phyloP scores from a whole-genome alignment of 2,329 filamentous ascomycete species.

The Cytospora chrysosperma region DNA sequence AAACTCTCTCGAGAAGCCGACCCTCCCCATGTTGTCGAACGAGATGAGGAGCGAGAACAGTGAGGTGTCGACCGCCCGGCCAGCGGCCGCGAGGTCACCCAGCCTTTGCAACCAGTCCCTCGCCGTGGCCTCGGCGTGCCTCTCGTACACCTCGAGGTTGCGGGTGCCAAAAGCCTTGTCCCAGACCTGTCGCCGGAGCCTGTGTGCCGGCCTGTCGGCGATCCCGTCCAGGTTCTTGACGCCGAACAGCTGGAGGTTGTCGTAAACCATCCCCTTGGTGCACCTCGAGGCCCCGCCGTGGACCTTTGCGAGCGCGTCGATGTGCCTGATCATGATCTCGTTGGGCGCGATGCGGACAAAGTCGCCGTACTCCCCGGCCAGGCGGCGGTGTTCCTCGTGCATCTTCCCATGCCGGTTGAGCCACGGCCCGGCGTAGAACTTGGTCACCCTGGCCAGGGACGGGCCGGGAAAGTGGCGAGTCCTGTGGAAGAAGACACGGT shows the following conservation, averaged over 20 bases:
- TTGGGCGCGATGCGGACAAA: constrained; percentile 4
- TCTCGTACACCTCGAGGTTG: constrained; percentile 27
- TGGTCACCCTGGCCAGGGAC: background rate
- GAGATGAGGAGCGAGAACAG: constrained; percentile 30
- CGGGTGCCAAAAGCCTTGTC: constrained; percentile 29
- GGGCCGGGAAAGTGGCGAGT: constrained; percentile 2
- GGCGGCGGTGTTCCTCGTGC: background rate
- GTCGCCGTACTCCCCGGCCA: background rate
- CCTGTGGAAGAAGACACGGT: constrained; percentile 1
- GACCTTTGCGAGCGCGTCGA: constrained; percentile 26
- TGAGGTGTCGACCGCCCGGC: constrained; percentile 27
- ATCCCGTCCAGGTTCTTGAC: constrained; percentile 29
- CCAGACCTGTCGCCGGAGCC: constrained; percentile 30
- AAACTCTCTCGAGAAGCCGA: constrained; percentile 31
- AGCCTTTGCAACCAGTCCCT: background rate
- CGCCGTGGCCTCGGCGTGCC: background rate
- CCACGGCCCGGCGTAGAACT: background rate
- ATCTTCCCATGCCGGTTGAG: background rate
- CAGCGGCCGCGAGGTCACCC: constrained; percentile 17
- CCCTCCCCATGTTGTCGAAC: constrained; percentile 33
- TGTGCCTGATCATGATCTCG: background rate
- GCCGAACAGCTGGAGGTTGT: constrained; percentile 21
- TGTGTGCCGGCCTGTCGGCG: constrained; percentile 27
- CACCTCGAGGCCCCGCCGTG: constrained; percentile 26
- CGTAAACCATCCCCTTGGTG: constrained; percentile 28